Conservation (phyloP, 2,329 filamentous ascomycete genomes). For the Aspergillus caelatus region DNA sequence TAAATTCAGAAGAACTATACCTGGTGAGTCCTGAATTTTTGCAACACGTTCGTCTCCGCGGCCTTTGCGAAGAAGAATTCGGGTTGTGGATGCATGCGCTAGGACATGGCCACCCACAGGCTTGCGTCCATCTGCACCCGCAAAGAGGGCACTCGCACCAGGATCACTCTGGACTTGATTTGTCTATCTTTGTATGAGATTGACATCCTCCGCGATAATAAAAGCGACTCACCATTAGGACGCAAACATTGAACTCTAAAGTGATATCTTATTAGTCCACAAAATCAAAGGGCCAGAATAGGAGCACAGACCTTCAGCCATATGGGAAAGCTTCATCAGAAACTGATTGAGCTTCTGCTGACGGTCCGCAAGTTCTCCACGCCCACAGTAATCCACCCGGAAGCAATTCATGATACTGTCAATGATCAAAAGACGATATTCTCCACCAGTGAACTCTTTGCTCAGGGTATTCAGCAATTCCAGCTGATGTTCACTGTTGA, state of each 20-base stretch:
- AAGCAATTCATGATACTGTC: constrained; percentile 73
- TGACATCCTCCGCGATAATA: neutral
- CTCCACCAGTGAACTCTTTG: constrained; percentile 63
- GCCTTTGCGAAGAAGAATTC: constrained; percentile 68
- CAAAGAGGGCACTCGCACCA: constrained; percentile 68
- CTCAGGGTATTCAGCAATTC: constrained; percentile 65
- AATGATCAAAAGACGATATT: constrained; percentile 68
- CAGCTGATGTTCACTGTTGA: constrained; percentile 68
- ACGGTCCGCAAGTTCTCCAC: constrained; percentile 68
- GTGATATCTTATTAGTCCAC: constrained; percentile 12
- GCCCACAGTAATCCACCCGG: constrained; percentile 67
- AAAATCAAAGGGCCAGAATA: neutral
- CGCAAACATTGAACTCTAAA: constrained; percentile 67
- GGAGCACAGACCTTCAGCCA: constrained; percentile 58
- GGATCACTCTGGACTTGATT: constrained; percentile 74
- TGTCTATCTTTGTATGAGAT: constrained; percentile 45
- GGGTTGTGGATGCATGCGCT: constrained; percentile 68
- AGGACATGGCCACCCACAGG: constrained; percentile 69
- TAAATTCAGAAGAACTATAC: constrained; percentile 40
- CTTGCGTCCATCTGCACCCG: constrained; percentile 68
- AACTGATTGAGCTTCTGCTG: constrained; percentile 70
- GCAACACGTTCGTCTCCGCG: constrained; percentile 71
- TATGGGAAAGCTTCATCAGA: constrained; percentile 64
- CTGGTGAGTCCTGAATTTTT: constrained; percentile 69
- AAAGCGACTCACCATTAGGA: constrained; percentile 56